A percentile compares a stretch with the other conserved stretches of the same genome.
These are phyloP conservation scores for Colletotrichum coccodes DNA, from an alignment of 2,329 filamentous ascomycete genomes.

Conservation along the genomic window DNA sequence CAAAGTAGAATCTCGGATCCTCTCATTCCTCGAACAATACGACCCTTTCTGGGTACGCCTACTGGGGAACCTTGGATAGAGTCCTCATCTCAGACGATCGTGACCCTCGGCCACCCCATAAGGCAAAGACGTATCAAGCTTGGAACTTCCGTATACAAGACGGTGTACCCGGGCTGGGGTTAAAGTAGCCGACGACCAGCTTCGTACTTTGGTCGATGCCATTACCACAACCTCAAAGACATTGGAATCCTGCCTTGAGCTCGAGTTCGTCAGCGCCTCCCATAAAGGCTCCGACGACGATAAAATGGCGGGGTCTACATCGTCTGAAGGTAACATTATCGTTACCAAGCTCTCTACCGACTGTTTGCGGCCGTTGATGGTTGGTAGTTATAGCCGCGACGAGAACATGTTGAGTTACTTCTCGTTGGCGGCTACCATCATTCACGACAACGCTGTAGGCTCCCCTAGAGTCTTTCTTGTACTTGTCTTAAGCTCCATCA, in stretches of 20 bases:
- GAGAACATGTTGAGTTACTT: not conserved
- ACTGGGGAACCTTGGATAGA: slow-evolving; percentile 39
- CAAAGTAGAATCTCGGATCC: slow-evolving; percentile 38
- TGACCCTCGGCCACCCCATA: slow-evolving; percentile 24
- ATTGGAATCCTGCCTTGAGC: not conserved
- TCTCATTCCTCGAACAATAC: slow-evolving; percentile 22
- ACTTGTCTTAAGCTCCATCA: not conserved
- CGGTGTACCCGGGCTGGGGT: fast-evolving
- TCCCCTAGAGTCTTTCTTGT: not conserved
- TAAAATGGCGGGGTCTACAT: not conserved
- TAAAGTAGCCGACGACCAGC: not conserved
- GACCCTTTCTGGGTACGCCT: slow-evolving; percentile 37
- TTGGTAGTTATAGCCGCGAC: not conserved
- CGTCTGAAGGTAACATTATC: not conserved
- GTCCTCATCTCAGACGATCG: slow-evolving; percentile 23
- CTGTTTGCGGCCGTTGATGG: not conserved
- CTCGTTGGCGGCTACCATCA: not conserved
- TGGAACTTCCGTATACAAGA: not conserved
- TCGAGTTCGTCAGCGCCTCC: not conserved
- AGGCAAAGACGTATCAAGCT: not conserved
- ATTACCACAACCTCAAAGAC: not conserved
- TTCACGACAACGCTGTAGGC: not conserved
- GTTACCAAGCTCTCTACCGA: not conserved
- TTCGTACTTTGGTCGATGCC: not conserved
- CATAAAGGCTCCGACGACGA: not conserved